Base-by-base conservation (phyloP, 306 rosid species). In the Carpinus fangiana region DNA sequence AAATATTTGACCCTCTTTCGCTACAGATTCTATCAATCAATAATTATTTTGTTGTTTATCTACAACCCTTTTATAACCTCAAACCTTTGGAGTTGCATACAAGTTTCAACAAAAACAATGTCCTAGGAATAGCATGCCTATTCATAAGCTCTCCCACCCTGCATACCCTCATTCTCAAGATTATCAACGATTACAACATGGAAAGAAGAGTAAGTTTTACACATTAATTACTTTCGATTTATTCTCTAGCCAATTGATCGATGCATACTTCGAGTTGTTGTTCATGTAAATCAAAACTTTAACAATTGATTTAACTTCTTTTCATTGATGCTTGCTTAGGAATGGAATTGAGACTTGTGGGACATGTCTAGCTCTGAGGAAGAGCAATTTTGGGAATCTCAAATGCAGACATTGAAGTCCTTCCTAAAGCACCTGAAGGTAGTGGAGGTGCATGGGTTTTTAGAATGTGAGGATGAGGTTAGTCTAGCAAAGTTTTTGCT, bases 271-370 rank as follows among this genome's bases (percentile, higher is more conserved):
- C 34, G 3, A 31, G 34, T 31, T 31, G 34, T 31, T 31, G 51
- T 60, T 38, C 18, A 36, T 16, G 12, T 18, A 59, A 54, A 18
- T 56, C 6, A 41, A 41, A 41, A 48, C 52, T 76, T 16, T 28
- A 70, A 81, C 68, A 53, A 72, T 75, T 47, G 17, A 26, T 21
- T 46, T 26, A 53, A 77, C 75, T 71, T 36, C 2, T 36, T 5
- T 43, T 68, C 45, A 71, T 26, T 2, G 62, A 48, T 34, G 9
- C 28, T 70, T 52, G 23, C 56, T 75, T 77, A 93, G 96, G 81
- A 88, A 89, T 92, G 98, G 97, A 86, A 90, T 72, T 86, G 81
- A 73, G 96, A 93, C 57, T 78, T 89, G 47, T 87, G 96, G 93
- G 93, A 89, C 73, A 62, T 81, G 82, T 79, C 48, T 8, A 84